phyloP scores from a whole-genome alignment of 139 green algal species.

The Chlorella sp. region DNA sequence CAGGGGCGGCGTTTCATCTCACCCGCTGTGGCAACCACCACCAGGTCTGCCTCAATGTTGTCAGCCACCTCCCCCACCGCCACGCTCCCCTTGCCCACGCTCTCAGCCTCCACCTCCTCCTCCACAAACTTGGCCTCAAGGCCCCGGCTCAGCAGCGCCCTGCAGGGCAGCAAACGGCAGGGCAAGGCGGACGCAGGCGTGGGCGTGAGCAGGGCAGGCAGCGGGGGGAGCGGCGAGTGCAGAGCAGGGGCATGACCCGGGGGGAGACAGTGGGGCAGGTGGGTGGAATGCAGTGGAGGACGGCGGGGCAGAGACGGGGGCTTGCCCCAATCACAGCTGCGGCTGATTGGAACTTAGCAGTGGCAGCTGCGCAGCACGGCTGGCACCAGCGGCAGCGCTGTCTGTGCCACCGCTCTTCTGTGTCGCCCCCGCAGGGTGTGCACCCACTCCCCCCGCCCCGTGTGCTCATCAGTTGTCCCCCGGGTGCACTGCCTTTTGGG shows the following conservation, averaged over 20 bases:
- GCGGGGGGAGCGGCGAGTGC: background rate
- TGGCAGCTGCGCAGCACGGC: background rate
- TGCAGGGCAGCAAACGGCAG: background rate
- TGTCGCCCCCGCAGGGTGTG: no score
- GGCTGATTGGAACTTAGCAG: no score
- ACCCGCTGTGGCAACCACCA: conserved; percentile 69
- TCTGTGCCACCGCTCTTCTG: no score
- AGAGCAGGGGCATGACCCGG: background rate
- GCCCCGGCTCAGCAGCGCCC: conserved; percentile 25
- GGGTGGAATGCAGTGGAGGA: background rate
- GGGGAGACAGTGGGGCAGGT: background rate
- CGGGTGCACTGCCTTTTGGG: no score
- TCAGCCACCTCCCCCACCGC: conserved; percentile 61
- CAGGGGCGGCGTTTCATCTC: no score
- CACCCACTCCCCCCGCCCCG: no score
- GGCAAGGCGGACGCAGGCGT: no score
- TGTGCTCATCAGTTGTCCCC: no score
- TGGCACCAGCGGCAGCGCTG: background rate
- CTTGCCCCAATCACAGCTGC: background rate
- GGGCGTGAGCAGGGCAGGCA: no score
- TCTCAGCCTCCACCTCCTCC: conserved; percentile 43
- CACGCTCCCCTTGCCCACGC: conserved; percentile 35
- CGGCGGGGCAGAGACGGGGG: background rate
- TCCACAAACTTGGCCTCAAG: conserved; percentile 10
- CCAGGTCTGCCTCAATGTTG: conserved; percentile 73